These are phyloP conservation scores for Zygosaccharomyces bisporus DNA, from an alignment of 805 yeast genomes.

Conservation along the genomic window DNA sequence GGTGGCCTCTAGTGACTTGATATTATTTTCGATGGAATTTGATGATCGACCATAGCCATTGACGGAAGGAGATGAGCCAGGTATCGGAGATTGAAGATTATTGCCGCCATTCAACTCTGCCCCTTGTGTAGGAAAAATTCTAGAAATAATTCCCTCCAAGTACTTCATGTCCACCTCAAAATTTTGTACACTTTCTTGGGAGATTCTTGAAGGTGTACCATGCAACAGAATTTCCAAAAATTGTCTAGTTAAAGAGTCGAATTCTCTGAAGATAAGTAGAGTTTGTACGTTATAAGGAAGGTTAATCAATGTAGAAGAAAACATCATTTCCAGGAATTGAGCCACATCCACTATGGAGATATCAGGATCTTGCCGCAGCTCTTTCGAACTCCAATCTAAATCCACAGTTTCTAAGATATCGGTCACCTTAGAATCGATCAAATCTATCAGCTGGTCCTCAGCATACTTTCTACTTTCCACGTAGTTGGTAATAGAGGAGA, in stretches of 20 bases:
- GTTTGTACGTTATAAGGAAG: conserved; percentile 76
- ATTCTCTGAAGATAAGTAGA: conserved; percentile 77
- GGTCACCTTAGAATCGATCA: conserved; percentile 76
- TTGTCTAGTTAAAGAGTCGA: conserved; percentile 75
- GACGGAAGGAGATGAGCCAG: conserved; percentile 26
- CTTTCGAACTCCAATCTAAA: conserved; percentile 71
- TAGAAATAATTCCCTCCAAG: conserved; percentile 51
- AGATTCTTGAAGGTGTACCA: conserved; percentile 48
- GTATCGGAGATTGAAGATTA: conserved; percentile 16
- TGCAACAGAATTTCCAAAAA: conserved; percentile 57
- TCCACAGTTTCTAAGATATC: conserved; percentile 81
- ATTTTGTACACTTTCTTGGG: conserved; percentile 60
- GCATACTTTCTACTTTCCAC: conserved; percentile 61
- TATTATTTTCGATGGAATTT: conserved; percentile 31
- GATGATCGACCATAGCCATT: conserved; percentile 19
- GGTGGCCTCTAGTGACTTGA: conserved; percentile 62
- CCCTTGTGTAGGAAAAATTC: conserved; percentile 33
- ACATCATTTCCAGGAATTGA: conserved; percentile 76
- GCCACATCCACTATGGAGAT: conserved; percentile 79
- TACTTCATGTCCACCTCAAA: conserved; percentile 78
- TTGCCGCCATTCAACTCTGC: conserved; percentile 21
- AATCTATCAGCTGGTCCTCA: conserved; percentile 73
- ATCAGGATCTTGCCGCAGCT: conserved; percentile 58
- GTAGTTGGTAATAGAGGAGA: conserved; percentile 54
- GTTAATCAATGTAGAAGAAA: conserved; percentile 76